A percentile compares a stretch with the other conserved stretches of the same genome.
These are phyloP conservation scores for Russula abietina DNA, from an alignment of 768 basidiomycete species.

Conservation along the genomic window DNA sequence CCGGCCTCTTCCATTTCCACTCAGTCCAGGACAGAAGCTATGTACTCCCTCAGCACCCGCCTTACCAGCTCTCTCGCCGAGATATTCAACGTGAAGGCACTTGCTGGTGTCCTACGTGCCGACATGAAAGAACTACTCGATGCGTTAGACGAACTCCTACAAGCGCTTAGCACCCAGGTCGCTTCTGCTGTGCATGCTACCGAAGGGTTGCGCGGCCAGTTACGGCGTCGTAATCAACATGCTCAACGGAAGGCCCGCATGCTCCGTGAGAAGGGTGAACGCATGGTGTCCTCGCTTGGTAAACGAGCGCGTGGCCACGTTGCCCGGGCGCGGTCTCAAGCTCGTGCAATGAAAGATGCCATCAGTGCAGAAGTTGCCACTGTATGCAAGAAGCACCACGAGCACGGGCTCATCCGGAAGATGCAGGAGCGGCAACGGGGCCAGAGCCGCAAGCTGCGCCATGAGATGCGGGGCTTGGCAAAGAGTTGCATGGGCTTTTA, in stretches of 20 bases:
- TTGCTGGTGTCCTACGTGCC: slow-evolving; percentile 38
- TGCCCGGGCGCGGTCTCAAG: slow-evolving; percentile 29
- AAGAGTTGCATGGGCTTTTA: slow-evolving; percentile 17
- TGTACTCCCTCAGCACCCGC: slow-evolving; percentile 37
- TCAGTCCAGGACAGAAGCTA: slow-evolving; percentile 4
- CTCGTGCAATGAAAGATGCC: slow-evolving; percentile 27
- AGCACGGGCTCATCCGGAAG: slow-evolving; percentile 9
- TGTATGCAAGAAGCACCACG: slow-evolving; percentile 12
- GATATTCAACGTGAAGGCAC: slow-evolving; percentile 40
- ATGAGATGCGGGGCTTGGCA: slow-evolving; percentile 4
- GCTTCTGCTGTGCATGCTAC: slow-evolving; percentile 15
- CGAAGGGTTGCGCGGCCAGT: slow-evolving; percentile 24
- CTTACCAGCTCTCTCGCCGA: slow-evolving; percentile 47
- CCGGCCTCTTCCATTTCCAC: slow-evolving; percentile 2
- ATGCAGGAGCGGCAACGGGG: slow-evolving; percentile 20
- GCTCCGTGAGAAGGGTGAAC: slow-evolving; percentile 30
- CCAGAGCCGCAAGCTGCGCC: slow-evolving; percentile 20
- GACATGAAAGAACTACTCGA: slow-evolving; percentile 54
- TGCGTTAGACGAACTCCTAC: slow-evolving; percentile 52
- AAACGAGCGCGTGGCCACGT: slow-evolving; percentile 28
- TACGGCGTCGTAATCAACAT: slow-evolving; percentile 29
- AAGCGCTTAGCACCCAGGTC: slow-evolving; percentile 25
- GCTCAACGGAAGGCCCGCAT: slow-evolving; percentile 30
- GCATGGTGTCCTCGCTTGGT: slow-evolving; percentile 27
- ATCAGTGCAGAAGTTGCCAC: slow-evolving; percentile 12